Conservation (phyloP, 257 asterid genomes). For the Thymus quinquecostatus region DNA sequence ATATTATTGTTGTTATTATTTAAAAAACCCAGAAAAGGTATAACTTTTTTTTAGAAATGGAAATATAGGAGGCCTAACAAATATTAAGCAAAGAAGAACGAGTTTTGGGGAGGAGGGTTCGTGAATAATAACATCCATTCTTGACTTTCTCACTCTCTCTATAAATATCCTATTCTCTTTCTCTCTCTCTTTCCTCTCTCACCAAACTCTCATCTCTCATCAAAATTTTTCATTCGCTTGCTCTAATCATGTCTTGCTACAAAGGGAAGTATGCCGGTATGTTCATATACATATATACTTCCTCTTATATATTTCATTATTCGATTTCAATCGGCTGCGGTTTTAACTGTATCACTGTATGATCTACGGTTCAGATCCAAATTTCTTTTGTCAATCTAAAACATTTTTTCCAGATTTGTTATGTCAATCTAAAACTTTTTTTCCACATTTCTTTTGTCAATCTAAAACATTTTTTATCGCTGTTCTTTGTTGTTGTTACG, state of each 20-base stretch:
- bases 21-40: no score
- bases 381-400: neutral
- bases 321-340: no score
- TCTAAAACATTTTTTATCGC: neutral
- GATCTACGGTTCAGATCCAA: neutral
- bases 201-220: slow-evolving; percentile 7
- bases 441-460: neutral
- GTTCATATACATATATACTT: neutral
- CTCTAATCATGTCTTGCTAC: slow-evolving; percentile 70
- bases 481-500: no score
- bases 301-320: neutral
- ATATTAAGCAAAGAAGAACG: slow-evolving; percentile 2
- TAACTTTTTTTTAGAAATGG: neutral
- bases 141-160: slow-evolving; percentile 7
- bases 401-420: neutral
- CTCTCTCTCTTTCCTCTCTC: neutral
- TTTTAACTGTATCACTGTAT: no score
- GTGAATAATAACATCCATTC: slow-evolving; percentile 40
- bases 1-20: no score
- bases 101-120: slow-evolving; percentile 50
- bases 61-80: neutral
- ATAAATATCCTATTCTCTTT: slow-evolving; percentile 27
- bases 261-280: slow-evolving; percentile 82
- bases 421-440: neutral
- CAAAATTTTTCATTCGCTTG: neutral